Base-by-base conservation (phyloP, 768 basidiomycete genomes). In the Trametes meyenii region DNA sequence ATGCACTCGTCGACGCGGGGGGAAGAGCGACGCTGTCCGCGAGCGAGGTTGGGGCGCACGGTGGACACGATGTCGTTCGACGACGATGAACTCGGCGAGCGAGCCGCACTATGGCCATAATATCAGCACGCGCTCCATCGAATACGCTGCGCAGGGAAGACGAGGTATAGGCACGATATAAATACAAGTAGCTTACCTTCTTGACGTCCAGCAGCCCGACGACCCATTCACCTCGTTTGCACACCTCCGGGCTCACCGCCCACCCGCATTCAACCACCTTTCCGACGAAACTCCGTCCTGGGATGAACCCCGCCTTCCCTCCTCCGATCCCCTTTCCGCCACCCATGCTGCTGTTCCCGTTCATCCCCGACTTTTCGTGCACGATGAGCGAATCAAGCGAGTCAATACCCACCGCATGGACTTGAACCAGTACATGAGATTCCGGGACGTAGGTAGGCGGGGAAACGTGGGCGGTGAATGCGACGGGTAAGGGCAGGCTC, bases 351-450 rank as follows among this genome's bases (percentile, higher is more conserved):
- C 64, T 61, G 13, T 62, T 66, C 38, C 66, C 69, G 19, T 65
- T 66, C 61, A 67, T 44, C 56, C 64, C 68, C 7, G 68, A 66
- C 57, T 69, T 73, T 39, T 85, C 81, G 7, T 83, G 81, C 12
- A 92, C 83, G 61, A 94, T 78, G 55, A 84, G 78, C 6, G 79
- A 81, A 75, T 96, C 95, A 6, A 88, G 76, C 14, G 81, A 79
- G 66, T 96, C 94, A 44, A 96, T 73, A 2, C 86, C 93, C 1
- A 94, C 92, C n/a, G 89, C 92, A 81, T 90, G 93, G 3, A 97
- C 90, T 71, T 95, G 93, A 6, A 97, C 86, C 23, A 97, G 79
- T 16, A 95, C 83, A 58, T 89, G 81, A 26, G 80, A 78, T 48
- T 84, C 79, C 0, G 87, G 83, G 11, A 96, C 85, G 68, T 87